A percentile compares a stretch with the other conserved stretches of the same genome.
Evolutionary conservation across 129 eudicot species (phyloP).

Genomic region (Artemisia tridentata): DNA sequence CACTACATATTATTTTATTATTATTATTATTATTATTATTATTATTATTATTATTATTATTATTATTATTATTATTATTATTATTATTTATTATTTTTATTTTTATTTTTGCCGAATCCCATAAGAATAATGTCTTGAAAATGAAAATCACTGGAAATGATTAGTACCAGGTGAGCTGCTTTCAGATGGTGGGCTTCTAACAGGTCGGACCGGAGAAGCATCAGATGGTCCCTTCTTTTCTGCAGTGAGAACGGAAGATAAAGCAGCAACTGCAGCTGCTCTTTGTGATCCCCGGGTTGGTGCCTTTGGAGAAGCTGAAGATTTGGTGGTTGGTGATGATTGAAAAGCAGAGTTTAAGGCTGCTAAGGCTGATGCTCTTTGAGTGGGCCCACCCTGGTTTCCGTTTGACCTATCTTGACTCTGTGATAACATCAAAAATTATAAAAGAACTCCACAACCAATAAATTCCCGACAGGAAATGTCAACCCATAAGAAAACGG

Average conservation of each 20-base stretch:
- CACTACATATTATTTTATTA: too few species aligned
- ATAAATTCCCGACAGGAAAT: background rate
- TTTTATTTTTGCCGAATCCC: too few species aligned
- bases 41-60: too few species aligned
- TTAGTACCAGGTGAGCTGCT: slow-evolving; percentile 54
- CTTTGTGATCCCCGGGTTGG: slow-evolving; percentile 74
- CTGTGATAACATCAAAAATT: slow-evolving; percentile 23
- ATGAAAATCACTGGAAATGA: background rate
- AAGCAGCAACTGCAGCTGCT: slow-evolving; percentile 99
- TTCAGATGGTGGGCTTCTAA: slow-evolving; percentile 63
- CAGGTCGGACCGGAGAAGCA: slow-evolving; percentile 65
- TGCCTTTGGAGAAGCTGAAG: slow-evolving; percentile 56
- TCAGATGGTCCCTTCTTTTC: slow-evolving; percentile 73
- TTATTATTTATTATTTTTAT: too few species aligned
- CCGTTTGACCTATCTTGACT: slow-evolving; percentile 52
- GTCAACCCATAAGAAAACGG: background rate
- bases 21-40: too few species aligned
- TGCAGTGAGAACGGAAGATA: slow-evolving; percentile 89
- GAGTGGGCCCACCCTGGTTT: slow-evolving; percentile 91
- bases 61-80: too few species aligned
- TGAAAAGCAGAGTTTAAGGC: slow-evolving; percentile 83
- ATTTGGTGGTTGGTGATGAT: slow-evolving; percentile 50
- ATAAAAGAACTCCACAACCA: slow-evolving; percentile 4
- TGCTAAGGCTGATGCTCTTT: slow-evolving; percentile 97
- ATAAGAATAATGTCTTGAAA: too few species aligned